These are phyloP conservation scores for Westerdykella sp. DNA, from an alignment of 2,329 filamentous ascomycete genomes.

Conservation along the genomic window DNA sequence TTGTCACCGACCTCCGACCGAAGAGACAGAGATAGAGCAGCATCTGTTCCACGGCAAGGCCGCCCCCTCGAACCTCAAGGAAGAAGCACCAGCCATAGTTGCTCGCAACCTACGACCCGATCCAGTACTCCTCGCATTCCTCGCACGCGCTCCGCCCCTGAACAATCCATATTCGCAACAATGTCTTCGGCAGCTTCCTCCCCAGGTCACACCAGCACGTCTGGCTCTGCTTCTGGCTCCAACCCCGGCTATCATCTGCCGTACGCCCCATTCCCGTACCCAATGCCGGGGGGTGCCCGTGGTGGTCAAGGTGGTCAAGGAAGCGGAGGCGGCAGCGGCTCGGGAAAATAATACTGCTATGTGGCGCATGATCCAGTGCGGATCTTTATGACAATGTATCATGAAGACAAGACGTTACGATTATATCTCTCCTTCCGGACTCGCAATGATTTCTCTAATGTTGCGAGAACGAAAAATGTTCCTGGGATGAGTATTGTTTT, in stretches of 20 bases:
- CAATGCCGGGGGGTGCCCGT: conserved; percentile 26
- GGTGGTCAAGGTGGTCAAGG: conserved; percentile 13
- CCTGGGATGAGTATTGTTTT: background rate
- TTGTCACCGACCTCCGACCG: conserved; percentile 3
- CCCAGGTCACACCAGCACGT: conserved; percentile 27
- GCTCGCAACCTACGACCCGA: conserved; percentile 10
- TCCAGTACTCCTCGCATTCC: conserved; percentile 1
- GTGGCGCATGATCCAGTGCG: too few species aligned
- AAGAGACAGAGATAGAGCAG: conserved; percentile 2
- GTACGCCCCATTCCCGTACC: conserved; percentile 35
- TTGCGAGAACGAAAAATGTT: too few species aligned
- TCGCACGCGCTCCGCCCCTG: conserved; percentile 2
- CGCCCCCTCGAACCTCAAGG: conserved; percentile 9
- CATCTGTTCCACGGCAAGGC: conserved; percentile 9
- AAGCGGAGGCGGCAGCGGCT: conserved; percentile 6
- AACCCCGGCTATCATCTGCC: conserved; percentile 29
- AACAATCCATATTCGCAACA: background rate
- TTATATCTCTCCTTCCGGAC: too few species aligned
- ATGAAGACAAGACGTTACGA: background rate
- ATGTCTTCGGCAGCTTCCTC: conserved; percentile 34
- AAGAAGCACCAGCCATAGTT: conserved; percentile 4
- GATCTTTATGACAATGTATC: background rate
- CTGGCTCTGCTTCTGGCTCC: conserved; percentile 12
- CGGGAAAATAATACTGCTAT: conserved; percentile 8
- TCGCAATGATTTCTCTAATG: too few species aligned